Conservation (phyloP, 129 eudicot species). For the Heracleum sosnowskyi region DNA sequence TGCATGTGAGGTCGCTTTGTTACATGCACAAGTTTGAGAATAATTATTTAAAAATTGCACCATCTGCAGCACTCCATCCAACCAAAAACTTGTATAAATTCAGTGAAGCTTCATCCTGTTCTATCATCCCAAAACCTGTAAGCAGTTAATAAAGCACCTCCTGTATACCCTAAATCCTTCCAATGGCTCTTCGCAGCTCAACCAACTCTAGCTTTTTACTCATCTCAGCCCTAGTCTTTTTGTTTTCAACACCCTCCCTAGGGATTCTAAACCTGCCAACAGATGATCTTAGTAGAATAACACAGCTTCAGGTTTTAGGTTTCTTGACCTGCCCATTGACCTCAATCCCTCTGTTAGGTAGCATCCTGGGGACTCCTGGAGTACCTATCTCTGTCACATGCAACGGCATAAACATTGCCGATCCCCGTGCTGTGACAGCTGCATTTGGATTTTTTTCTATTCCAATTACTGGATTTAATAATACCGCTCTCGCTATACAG, state of each 20-base stretch:
- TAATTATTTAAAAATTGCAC: background rate
- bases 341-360: background rate
- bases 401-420: background rate
- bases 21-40: background rate
- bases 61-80: background rate
- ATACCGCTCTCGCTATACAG: background rate
- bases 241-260: background rate
- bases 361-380: background rate
- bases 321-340: background rate
- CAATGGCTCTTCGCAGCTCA: background rate
- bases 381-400: background rate
- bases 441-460: background rate
- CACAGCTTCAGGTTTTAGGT: background rate
- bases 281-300: background rate
- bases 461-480: background rate
- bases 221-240: background rate
- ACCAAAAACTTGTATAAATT: no score
- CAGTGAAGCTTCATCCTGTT: background rate
- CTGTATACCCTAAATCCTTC: background rate
- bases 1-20: background rate
- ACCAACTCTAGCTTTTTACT: background rate
- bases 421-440: background rate
- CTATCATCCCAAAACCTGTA: background rate
- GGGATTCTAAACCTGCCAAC: background rate
- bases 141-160: background rate